Conservation (phyloP, 192 early-diverging fungal genomes). For the Backusella macrospora region DNA sequence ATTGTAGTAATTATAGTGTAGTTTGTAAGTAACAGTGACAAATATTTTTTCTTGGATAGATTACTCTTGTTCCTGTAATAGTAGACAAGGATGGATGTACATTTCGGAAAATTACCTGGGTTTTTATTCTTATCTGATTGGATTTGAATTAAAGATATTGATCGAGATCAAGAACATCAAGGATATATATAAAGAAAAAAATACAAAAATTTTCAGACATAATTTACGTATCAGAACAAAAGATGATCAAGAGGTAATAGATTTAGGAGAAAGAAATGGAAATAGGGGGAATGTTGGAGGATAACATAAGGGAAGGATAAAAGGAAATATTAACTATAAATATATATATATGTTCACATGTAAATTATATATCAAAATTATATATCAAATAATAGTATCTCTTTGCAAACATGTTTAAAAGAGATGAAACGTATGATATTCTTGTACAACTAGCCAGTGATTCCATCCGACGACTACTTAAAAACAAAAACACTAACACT, state of each 20-base stretch:
- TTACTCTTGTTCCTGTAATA: constrained; percentile 92
- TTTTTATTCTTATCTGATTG: constrained; percentile 95
- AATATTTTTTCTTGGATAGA: constrained; percentile 41
- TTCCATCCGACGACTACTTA: constrained; percentile 87
- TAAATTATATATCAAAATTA: neutral
- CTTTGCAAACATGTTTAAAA: constrained; percentile 94
- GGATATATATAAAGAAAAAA: constrained; percentile 81
- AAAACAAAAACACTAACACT: constrained; percentile 47
- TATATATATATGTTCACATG: constrained; percentile 1
- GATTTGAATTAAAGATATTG: constrained; percentile 88
- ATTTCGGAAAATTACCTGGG: constrained; percentile 89
- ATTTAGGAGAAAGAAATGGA: too few species aligned
- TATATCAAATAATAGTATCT: constrained; percentile 57
- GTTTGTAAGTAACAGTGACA: neutral
- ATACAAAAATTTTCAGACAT: constrained; percentile 87
- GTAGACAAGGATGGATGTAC: constrained; percentile 95
- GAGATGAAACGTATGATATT: constrained; percentile 93
- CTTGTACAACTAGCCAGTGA: constrained; percentile 85
- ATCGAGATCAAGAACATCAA: constrained; percentile 92
- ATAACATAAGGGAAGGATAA: neutral
- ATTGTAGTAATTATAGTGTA: too few species aligned
- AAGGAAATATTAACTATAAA: neutral
- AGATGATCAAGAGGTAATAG: constrained; percentile 71
- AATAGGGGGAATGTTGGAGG: too few species aligned
- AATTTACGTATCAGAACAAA: constrained; percentile 84